Conservation (phyloP, 1,139 yeast genomes). For the Kazachstania sp. region DNA sequence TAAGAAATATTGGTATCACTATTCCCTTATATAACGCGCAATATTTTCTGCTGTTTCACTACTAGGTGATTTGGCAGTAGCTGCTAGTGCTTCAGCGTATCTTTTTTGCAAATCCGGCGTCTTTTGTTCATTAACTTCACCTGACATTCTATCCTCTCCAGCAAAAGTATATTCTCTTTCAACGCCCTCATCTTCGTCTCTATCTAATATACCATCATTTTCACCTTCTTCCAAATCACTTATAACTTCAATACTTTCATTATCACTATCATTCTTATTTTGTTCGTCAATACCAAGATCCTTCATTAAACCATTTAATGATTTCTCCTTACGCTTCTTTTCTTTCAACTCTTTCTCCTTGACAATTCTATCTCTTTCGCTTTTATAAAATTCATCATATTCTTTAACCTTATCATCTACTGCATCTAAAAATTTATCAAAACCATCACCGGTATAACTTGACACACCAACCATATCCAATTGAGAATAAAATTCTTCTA, state of each 20-base stretch:
- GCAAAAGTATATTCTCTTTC: constrained; percentile 68
- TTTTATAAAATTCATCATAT: constrained; percentile 71
- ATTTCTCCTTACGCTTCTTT: constrained; percentile 60
- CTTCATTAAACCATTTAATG: constrained; percentile 64
- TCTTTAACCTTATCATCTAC: constrained; percentile 86
- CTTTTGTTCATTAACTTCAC: constrained; percentile 45
- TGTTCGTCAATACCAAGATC: constrained; percentile 57
- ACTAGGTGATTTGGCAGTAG: constrained; percentile 53
- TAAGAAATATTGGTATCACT: too few relatives aligned
- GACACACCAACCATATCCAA: constrained; percentile 88
- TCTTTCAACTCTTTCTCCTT: constrained; percentile 73
- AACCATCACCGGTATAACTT: constrained; percentile 87
- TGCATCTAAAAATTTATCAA: constrained; percentile 76
- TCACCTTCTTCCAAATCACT: constrained; percentile 60
- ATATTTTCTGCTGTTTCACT: constrained; percentile 63
- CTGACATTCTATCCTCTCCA: constrained; percentile 49
- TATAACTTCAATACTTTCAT: constrained; percentile 49
- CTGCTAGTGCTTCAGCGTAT: constrained; percentile 63
- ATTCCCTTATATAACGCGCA: constrained; percentile 50
- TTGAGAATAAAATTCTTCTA: constrained; percentile 92
- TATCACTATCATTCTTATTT: constrained; percentile 17
- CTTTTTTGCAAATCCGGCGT: constrained; percentile 56
- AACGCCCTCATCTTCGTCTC: constrained; percentile 54
- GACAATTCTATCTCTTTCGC: constrained; percentile 76
- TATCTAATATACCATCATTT: constrained; percentile 50